phyloP scores from a whole-genome alignment of 2,329 filamentous ascomycete species.

The Alternaria sp. region DNA sequence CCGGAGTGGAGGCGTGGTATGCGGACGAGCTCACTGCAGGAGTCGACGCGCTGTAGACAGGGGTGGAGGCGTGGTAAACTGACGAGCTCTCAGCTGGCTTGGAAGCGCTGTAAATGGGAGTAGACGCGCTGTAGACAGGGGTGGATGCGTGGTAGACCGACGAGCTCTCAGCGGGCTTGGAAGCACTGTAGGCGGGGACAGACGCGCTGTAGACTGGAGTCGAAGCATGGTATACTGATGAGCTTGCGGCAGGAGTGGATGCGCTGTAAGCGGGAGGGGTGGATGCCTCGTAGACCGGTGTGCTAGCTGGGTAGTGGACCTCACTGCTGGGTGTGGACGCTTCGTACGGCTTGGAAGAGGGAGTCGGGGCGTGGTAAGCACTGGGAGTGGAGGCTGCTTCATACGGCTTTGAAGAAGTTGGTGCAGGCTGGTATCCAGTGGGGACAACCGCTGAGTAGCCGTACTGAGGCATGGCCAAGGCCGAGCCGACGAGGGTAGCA shows the following conservation, averaged over 20 bases:
- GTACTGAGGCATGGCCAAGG: constrained; percentile 37
- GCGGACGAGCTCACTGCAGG: not conserved
- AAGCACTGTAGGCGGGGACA: not conserved
- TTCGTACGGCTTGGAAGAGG: not conserved
- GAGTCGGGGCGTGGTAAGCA: not conserved
- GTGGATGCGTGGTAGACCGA: not conserved
- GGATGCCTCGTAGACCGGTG: not conserved
- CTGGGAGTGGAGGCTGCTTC: constrained; percentile 3
- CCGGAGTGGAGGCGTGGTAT: not conserved
- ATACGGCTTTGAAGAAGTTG: constrained; percentile 7
- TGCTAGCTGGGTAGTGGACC: not conserved
- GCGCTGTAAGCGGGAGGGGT: not conserved
- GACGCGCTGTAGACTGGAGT: not conserved
- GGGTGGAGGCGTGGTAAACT: not conserved
- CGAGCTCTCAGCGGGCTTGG: not conserved
- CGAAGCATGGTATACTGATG: not conserved
- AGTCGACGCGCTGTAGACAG: not conserved
- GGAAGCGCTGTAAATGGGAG: not conserved
- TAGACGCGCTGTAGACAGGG: not conserved
- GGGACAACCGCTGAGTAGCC: constrained; percentile 9
- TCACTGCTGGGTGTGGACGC: not conserved
- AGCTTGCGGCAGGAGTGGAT: not conserved
- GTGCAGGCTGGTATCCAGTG: constrained; percentile 5
- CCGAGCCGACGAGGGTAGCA: constrained; percentile 40
- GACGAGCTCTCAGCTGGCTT: not conserved